Percentiles rank a stretch among this genome's conserved stretches.
phyloP scores from a whole-genome alignment of 2,329 filamentous ascomycete species.

The Aphanocladium album region DNA sequence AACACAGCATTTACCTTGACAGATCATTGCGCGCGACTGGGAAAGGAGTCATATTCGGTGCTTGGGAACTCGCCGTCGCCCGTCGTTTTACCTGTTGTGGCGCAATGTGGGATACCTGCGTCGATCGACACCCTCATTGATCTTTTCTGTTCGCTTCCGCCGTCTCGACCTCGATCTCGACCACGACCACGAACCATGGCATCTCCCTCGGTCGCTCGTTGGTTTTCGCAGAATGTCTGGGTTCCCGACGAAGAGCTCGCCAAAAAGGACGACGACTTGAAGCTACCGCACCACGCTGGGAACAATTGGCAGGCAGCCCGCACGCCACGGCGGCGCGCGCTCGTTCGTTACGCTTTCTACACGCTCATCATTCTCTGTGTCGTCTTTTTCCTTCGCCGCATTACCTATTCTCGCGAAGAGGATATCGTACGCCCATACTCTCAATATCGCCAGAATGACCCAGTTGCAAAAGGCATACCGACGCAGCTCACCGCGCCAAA shows the following conservation, averaged over 20 bases:
- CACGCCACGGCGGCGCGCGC: slow-evolving; percentile 44
- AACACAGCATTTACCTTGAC: not conserved
- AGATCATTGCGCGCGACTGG: not conserved
- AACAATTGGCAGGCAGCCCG: slow-evolving; percentile 38
- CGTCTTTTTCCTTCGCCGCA: slow-evolving; percentile 53
- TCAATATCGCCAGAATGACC: not conserved
- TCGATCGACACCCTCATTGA: not conserved
- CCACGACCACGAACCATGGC: not conserved
- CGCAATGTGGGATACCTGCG: slow-evolving; percentile 4
- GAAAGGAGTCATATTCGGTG: not conserved
- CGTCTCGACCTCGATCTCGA: not conserved
- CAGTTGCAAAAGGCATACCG: not conserved
- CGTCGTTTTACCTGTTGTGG: not conserved
- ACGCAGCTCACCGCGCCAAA: slow-evolving; percentile 8
- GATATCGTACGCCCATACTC: slow-evolving; percentile 11
- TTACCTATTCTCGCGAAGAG: not conserved
- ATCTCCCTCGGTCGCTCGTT: slow-evolving; percentile 14
- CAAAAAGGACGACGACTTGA: slow-evolving; percentile 56
- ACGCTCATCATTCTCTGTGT: slow-evolving; percentile 45
- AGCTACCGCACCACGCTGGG: slow-evolving; percentile 19
- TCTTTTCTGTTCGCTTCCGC: not conserved
- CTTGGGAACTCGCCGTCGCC: not conserved
- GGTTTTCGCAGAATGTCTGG: slow-evolving; percentile 36
- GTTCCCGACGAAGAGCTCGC: slow-evolving; percentile 50
- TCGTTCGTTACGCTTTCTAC: slow-evolving; percentile 48